Evolutionary conservation across 768 basidiomycete species (phyloP), one percentile per base, ranked within the genome.

Genomic region (Suillus fuscotomentosus): DNA sequence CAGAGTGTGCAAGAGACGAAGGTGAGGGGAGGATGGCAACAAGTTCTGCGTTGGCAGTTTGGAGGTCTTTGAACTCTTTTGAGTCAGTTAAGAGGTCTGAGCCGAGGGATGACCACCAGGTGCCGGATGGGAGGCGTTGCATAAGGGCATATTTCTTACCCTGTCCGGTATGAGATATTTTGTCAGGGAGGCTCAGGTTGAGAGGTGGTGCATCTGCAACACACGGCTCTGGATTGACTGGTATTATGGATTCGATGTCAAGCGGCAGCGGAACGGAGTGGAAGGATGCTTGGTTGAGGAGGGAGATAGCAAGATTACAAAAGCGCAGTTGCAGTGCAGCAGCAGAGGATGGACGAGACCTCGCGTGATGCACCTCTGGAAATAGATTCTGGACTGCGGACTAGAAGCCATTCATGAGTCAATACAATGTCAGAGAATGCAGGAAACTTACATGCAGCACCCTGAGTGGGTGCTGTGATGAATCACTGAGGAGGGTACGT

Each of bases 91-190:
- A 79, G 62, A 70, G 73, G 62, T 74, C 81, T 24, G 86, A 81
- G 70, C 81, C 84, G 61, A 88, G 82, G 34, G 92, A 92, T 17
- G 91, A 83, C 88, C 91, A 95, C 80, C 87, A 92, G 64, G 89
- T 88, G 45, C 88, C 91, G 2, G 81, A 83, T 0, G 93, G 91
- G 8, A 95, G 80, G 65, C 87, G 88, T 70, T 95, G 92, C 68
- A 94, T 82, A 54, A 95, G 84, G 3, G 93, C 92, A 75, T 89
- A 93, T 70, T 82, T 85, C 61, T 82, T 85, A n/a, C 61, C 53
- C 75, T 78, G 60, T 66, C 70, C 54, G 38, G 60, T 31, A 57
- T 65, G 77, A 68, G 65, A 76, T 66, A 53, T 76, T 64, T 68
- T 78, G 68, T 70, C 74, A 27, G 72, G 69, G 31, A 59, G 64